Conservation (phyloP, 2,329 filamentous ascomycete genomes). For the Venturia aucupariae region DNA sequence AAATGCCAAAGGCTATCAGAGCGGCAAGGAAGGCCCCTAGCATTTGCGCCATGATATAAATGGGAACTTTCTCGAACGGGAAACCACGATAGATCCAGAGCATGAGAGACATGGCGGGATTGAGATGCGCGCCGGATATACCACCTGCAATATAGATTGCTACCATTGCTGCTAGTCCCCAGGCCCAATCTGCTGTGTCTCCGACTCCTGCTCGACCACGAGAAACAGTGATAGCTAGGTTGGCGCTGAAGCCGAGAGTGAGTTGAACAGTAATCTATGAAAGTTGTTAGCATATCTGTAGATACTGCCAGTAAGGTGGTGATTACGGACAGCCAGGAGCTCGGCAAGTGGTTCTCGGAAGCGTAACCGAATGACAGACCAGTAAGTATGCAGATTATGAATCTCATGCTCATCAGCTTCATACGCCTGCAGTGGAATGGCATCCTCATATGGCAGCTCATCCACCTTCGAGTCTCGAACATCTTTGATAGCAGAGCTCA, state of each 20-base stretch:
- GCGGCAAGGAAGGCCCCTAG: slow-evolving; percentile 28
- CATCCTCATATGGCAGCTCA: slow-evolving; percentile 4
- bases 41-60: slow-evolving; percentile 28
- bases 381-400: slow-evolving; percentile 16
- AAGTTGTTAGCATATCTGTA: slow-evolving; percentile 7
- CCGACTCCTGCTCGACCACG: slow-evolving; percentile 15
- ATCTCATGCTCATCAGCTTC: slow-evolving; percentile 13
- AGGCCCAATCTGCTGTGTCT: slow-evolving; percentile 11
- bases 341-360: slow-evolving; percentile 18
- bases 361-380: slow-evolving; percentile 17
- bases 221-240: slow-evolving; percentile 17
- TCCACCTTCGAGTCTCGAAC: not conserved
- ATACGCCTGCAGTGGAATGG: not conserved
- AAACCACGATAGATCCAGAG: slow-evolving; percentile 29
- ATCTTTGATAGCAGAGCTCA: slow-evolving; percentile 3
- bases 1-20: slow-evolving; percentile 28
- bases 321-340: slow-evolving; percentile 11
- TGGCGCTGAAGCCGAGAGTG: slow-evolving; percentile 17
- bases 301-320: not conserved
- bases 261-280: slow-evolving; percentile 15
- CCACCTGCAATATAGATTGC: slow-evolving; percentile 7
- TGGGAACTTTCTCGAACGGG: slow-evolving; percentile 21
- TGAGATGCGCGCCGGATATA: slow-evolving; percentile 14
- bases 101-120: slow-evolving; percentile 18
- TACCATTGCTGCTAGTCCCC: slow-evolving; percentile 14